A percentile compares a stretch with the other conserved stretches of the same genome.
Evolutionary conservation across 768 basidiomycete genomes (phyloP).

Genomic region (Asterophora lycoperdoides): DNA sequence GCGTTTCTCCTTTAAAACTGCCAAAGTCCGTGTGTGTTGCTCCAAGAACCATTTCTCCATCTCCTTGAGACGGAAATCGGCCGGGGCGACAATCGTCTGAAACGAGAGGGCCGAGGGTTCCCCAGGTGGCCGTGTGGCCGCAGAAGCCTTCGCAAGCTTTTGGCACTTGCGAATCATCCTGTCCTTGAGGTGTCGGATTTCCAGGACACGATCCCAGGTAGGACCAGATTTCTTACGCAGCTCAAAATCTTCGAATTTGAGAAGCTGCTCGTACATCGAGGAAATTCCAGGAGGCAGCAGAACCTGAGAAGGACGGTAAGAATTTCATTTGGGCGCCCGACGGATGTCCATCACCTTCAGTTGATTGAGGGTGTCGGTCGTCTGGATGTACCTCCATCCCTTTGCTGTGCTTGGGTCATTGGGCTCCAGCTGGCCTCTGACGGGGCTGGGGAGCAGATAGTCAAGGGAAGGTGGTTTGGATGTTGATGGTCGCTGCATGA

Average conservation of each 20-base stretch:
- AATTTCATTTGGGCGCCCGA: constrained; percentile 2
- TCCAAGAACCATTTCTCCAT: constrained; percentile 75
- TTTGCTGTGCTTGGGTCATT: constrained; percentile 48
- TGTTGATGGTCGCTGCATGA: constrained; percentile 15
- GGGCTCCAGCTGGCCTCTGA: constrained; percentile 74
- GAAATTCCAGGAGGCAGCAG: constrained; percentile 66
- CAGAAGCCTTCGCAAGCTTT: constrained; percentile 48
- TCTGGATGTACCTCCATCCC: constrained; percentile 71
- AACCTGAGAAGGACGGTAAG: constrained; percentile 40
- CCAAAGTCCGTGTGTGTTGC: constrained; percentile 41
- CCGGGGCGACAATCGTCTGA: constrained; percentile 62
- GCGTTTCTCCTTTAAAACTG: constrained; percentile 16
- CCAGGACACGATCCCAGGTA: constrained; percentile 65
- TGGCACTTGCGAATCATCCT: constrained; percentile 80
- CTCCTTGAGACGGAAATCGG: constrained; percentile 72
- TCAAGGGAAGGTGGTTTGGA: constrained; percentile 34
- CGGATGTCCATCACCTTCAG: constrained; percentile 48
- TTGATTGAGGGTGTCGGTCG: constrained; percentile 72
- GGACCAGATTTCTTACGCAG: constrained; percentile 51
- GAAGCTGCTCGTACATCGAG: constrained; percentile 58
- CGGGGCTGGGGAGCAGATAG: constrained; percentile 58
- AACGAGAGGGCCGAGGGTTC: constrained; percentile 42
- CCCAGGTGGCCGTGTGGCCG: constrained; percentile 16
- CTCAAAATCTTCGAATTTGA: constrained; percentile 58
- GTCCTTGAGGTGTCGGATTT: constrained; percentile 76